Conservation (phyloP, 1,139 yeast species). For the Sugiyamaella neomexicana region DNA sequence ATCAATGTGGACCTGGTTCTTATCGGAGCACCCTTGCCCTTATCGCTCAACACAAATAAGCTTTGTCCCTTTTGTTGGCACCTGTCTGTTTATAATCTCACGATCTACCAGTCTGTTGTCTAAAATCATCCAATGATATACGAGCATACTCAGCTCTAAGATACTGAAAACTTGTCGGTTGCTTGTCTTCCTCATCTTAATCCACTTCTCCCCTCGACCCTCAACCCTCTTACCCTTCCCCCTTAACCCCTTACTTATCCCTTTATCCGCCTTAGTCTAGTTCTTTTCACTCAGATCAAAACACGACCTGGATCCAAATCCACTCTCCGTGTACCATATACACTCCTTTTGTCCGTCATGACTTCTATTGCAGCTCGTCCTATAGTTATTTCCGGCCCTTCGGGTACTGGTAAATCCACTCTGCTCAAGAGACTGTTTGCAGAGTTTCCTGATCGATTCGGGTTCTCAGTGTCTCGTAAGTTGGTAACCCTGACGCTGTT, state of each 20-base stretch:
- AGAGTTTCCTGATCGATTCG: constrained; percentile 85
- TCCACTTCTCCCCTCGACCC: no score
- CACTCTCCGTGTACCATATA: not conserved
- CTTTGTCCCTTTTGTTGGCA: no score
- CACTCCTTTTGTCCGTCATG: constrained; percentile 24
- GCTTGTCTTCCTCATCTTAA: no score
- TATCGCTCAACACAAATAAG: no score
- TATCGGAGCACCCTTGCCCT: no score
- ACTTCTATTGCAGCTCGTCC: constrained; percentile 55
- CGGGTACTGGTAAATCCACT: constrained; percentile 94
- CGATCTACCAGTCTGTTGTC: no score
- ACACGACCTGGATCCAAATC: not conserved
- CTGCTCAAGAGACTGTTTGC: constrained; percentile 83
- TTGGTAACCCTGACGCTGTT: constrained; percentile 3
- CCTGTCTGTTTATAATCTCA: no score
- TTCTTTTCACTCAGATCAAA: not conserved
- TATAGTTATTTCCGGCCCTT: constrained; percentile 94
- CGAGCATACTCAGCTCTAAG: no score
- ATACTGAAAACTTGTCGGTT: no score
- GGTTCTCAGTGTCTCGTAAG: constrained; percentile 78
- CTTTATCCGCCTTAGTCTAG: not conserved
- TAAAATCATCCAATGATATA: no score
- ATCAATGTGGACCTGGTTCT: no score
- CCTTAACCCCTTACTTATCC: not conserved
- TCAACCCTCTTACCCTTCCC: no score